Base-by-base conservation (phyloP, 2,329 filamentous ascomycete species). In the Hypoxylon sp. region DNA sequence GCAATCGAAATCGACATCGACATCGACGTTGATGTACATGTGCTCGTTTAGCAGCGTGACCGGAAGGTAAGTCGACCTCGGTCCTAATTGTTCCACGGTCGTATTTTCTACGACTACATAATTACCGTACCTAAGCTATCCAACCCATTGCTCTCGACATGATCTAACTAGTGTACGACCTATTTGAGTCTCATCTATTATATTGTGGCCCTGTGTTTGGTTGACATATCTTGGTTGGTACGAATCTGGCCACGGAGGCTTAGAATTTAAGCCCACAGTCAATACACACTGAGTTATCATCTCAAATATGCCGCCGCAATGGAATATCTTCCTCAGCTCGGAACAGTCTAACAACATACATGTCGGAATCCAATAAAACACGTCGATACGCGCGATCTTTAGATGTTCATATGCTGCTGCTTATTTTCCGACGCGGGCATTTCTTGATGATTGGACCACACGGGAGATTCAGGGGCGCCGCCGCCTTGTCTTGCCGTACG, bases 41-140 rank as follows among this genome's bases (percentile, higher is more conserved):
- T 35, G 23, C 41, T 13, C 42, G 18, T 40, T 37, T 23, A 53
- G 35, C 40, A 29, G 5, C 29, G 31, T 27, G 38, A 35, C 37
- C 29, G 48, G 15, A 23, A 33, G 40, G 38, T 7, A 51, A n/a
- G 15, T 11, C 24, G 26, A 24, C 18, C 10, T 47, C 47, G 46
- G 46, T 20, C 41, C 47, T 40, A 47, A 46, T 40, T 50, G 26
- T 42, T 50, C 53, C 47, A 35, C 15, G n/a, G 40, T 31, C 40
- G 35, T 40, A 46, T 41, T 26, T 4, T 18, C n/a, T 24, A 15
- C 23, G 15, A 4, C 3, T 37, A 48, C 26, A 18, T 23, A 24
- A 18, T 38, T n/a, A n/a, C n/a, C n/a, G n/a, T n/a, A n/a, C n/a
- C n/a, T n/a, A n/a, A n/a, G 40, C 20, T 41, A 24, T 8, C 35